These are phyloP conservation scores for Rhizopogon roseolus DNA, from an alignment of 768 basidiomycete species.

Conservation along the genomic window DNA sequence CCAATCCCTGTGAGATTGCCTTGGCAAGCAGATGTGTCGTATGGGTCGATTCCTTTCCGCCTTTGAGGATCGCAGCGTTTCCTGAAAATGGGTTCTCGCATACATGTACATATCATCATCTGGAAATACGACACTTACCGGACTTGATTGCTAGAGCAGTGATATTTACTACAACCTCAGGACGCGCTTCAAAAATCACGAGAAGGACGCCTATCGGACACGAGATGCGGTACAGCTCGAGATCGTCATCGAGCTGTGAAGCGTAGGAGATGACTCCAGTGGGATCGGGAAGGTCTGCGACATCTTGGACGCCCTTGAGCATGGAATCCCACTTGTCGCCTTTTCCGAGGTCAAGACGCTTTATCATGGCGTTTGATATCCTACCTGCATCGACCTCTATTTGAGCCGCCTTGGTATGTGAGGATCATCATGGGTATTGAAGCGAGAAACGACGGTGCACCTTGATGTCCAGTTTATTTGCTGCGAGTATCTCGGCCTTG, in stretches of 20 bases:
- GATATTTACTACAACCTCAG: constrained; percentile 97
- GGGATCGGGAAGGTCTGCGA: constrained; percentile 81
- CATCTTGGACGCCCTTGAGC: constrained; percentile 86
- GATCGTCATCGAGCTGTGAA: constrained; percentile 76
- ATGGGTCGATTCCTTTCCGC: constrained; percentile 89
- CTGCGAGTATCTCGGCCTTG: constrained; percentile 67
- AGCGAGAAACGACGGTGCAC: constrained; percentile 32
- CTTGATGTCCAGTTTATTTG: constrained; percentile 79
- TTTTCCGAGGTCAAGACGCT: constrained; percentile 73
- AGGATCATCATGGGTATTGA: neutral
- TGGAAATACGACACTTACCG: constrained; percentile 43
- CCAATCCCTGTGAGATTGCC: constrained; percentile 75
- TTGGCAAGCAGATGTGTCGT: constrained; percentile 74
- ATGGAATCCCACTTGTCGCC: constrained; percentile 93
- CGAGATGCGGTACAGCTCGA: constrained; percentile 90
- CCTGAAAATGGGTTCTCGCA: constrained; percentile 40
- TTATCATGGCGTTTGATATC: constrained; percentile 80
- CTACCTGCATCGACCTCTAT: constrained; percentile 75
- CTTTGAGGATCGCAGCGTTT: constrained; percentile 95
- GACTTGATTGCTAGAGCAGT: constrained; percentile 95
- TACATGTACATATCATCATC: neutral
- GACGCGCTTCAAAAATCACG: constrained; percentile 95
- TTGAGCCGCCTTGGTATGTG: constrained; percentile 59
- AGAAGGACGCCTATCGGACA: constrained; percentile 96
- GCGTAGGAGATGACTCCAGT: constrained; percentile 87